Conservation (phyloP, 176 grass and related monocot genomes). For the Avena atlantica region DNA sequence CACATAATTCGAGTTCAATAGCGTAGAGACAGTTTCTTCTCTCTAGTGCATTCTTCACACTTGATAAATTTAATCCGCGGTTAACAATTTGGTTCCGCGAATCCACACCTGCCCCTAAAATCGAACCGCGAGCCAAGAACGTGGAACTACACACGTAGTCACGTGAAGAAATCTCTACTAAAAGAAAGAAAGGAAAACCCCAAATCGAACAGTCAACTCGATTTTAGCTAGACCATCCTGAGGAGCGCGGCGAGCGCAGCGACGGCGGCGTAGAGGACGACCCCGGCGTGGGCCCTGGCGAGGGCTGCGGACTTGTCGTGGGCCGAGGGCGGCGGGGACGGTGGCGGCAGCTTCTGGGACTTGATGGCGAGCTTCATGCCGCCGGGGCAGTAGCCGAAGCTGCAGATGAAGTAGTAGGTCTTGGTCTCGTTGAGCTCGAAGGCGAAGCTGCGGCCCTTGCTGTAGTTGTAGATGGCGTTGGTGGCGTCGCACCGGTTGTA, state of each 20-base stretch:
- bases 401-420: conserved; percentile 98
- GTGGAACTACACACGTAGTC: background rate
- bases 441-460: conserved; percentile 92
- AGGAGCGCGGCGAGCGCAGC: conserved; percentile 46
- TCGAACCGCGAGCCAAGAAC: background rate
- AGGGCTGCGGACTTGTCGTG: conserved; percentile 36
- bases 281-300: background rate
- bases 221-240: conserved; percentile 39
- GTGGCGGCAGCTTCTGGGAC: conserved; percentile 67
- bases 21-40: background rate
- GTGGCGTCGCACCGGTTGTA: conserved; percentile 92
- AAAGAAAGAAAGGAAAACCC: background rate
- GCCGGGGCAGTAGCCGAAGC: conserved; percentile 88
- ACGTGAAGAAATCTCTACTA: background rate
- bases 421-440: conserved; percentile 96
- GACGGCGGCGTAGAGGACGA: conserved; percentile 39
- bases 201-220: background rate
- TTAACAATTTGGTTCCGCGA: conserved; percentile 43
- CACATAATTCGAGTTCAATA: background rate
- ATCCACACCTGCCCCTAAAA: conserved; percentile 36
- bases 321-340: conserved; percentile 49
- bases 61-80: conserved; percentile 18
- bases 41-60: conserved; percentile 36
- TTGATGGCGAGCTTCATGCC: conserved; percentile 87
- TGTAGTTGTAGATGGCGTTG: conserved; percentile 92